Evolutionary conservation across 2,329 filamentous ascomycete genomes (phyloP).

Genomic region (Microdochium trichocladiopsis): DNA sequence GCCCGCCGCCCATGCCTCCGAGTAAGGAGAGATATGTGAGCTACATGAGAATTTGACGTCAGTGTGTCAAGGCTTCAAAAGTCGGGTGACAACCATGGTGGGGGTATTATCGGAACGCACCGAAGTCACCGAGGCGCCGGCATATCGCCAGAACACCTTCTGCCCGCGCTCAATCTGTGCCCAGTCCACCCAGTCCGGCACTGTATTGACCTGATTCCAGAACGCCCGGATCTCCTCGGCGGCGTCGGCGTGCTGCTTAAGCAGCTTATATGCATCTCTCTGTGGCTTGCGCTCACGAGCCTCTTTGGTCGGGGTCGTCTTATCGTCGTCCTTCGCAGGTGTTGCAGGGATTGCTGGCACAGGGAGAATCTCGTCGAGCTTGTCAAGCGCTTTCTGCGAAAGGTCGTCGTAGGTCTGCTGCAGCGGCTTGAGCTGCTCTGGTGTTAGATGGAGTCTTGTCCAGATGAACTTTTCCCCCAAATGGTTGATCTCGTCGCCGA

Average conservation of each 20-base stretch:
- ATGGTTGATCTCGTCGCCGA: neutral
- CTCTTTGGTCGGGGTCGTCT: neutral
- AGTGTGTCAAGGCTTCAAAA: neutral
- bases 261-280: conserved; percentile 56
- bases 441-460: neutral
- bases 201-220: conserved; percentile 59
- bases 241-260: conserved; percentile 48
- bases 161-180: conserved; percentile 67
- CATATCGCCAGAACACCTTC: conserved; percentile 72
- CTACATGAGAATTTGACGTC: conserved; percentile 15
- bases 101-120: conserved; percentile 20
- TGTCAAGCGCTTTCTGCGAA: neutral
- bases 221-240: conserved; percentile 49
- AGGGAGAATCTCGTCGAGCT: neutral
- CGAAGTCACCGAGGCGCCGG: conserved; percentile 55
- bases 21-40: conserved; percentile 55
- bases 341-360: neutral
- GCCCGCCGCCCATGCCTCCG: conserved; percentile 64
- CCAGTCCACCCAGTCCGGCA: conserved; percentile 75
- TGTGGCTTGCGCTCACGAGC: neutral
- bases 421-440: neutral
- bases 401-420: neutral
- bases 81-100: too few species aligned
- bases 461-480: neutral
- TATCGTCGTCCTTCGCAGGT: neutral